These are phyloP conservation scores for Podila epicladia DNA, from an alignment of 192 early-diverging fungal species.

Conservation along the genomic window DNA sequence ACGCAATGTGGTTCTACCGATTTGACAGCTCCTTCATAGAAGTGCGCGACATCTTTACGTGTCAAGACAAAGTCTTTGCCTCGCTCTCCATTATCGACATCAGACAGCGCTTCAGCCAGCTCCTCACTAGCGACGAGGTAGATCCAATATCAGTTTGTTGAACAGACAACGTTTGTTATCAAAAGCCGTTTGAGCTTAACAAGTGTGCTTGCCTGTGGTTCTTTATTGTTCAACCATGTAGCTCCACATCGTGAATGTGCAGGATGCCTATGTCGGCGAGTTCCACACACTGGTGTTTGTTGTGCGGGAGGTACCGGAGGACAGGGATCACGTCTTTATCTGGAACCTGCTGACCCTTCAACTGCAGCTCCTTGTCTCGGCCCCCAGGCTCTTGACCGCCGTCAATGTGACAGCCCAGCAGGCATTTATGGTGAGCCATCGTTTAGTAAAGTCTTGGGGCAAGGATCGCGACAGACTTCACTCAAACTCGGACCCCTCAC, in stretches of 20 bases:
- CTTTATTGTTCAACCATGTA: background rate
- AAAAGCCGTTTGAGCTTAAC: background rate
- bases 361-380: slow-evolving; percentile 37
- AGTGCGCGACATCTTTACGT: slow-evolving; percentile 47
- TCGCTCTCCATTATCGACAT: slow-evolving; percentile 31
- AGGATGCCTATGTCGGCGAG: slow-evolving; percentile 46
- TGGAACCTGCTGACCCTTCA: slow-evolving; percentile 46
- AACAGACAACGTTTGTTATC: too few relatives aligned
- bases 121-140: slow-evolving; percentile 26
- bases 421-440: slow-evolving; percentile 54
- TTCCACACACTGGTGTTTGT: slow-evolving; percentile 39
- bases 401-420: slow-evolving; percentile 47
- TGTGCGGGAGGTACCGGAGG: slow-evolving; percentile 25
- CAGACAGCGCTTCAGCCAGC: slow-evolving; percentile 28
- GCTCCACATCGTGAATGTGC: slow-evolving; percentile 44
- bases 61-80: slow-evolving; percentile 46
- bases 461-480: slow-evolving; percentile 10
- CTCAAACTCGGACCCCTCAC: slow-evolving; percentile 17
- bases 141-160: background rate
- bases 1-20: slow-evolving; percentile 49
- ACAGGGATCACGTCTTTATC: slow-evolving; percentile 44
- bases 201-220: background rate
- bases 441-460: slow-evolving; percentile 54
- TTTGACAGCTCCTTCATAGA: slow-evolving; percentile 43
- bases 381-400: slow-evolving; percentile 38